These are phyloP conservation scores for Lasiodiplodia hormozganensis DNA, from an alignment of 2,329 filamentous ascomycete genomes.

Conservation along the genomic window DNA sequence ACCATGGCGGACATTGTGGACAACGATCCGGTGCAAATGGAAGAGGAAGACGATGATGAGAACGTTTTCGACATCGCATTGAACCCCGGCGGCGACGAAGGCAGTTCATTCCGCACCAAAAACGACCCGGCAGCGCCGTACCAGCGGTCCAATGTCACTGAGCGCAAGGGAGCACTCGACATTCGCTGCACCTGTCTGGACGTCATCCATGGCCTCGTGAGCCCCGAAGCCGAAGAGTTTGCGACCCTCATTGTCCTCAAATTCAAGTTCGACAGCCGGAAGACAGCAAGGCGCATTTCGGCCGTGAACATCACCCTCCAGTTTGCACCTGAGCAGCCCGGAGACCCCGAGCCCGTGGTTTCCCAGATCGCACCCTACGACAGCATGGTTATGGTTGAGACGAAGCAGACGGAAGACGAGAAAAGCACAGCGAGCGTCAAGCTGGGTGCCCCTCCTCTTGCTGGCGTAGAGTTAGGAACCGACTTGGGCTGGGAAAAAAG, in stretches of 20 bases:
- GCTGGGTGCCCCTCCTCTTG: background rate
- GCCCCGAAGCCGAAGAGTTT: background rate
- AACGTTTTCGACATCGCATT: slow-evolving; percentile 23
- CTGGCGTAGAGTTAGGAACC: background rate
- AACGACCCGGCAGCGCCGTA: background rate
- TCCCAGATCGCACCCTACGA: background rate
- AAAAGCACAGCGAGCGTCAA: background rate
- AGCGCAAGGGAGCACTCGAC: slow-evolving; percentile 7
- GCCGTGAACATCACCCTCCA: background rate
- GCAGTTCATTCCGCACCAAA: background rate
- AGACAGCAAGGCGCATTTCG: background rate
- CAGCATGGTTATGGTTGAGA: slow-evolving; percentile 10
- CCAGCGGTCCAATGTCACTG: slow-evolving; percentile 12
- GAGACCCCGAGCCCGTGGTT: background rate
- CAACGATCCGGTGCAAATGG: slow-evolving; percentile 30
- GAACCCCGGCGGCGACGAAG: slow-evolving; percentile 8
- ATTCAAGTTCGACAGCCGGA: slow-evolving; percentile 3
- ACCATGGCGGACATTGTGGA: slow-evolving; percentile 35
- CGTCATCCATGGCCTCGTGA: slow-evolving; percentile 1
- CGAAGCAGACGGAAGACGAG: background rate
- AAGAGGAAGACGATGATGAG: slow-evolving; percentile 30
- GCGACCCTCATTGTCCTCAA: background rate
- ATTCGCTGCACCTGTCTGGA: slow-evolving; percentile 12
- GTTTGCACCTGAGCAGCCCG: background rate
- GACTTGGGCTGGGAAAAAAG: slow-evolving; percentile 6